A percentile compares a stretch with the other conserved stretches of the same genome.
Evolutionary conservation across 2,329 filamentous ascomycete species (phyloP).

Genomic region (Lasiodiplodia hormozganensis): DNA sequence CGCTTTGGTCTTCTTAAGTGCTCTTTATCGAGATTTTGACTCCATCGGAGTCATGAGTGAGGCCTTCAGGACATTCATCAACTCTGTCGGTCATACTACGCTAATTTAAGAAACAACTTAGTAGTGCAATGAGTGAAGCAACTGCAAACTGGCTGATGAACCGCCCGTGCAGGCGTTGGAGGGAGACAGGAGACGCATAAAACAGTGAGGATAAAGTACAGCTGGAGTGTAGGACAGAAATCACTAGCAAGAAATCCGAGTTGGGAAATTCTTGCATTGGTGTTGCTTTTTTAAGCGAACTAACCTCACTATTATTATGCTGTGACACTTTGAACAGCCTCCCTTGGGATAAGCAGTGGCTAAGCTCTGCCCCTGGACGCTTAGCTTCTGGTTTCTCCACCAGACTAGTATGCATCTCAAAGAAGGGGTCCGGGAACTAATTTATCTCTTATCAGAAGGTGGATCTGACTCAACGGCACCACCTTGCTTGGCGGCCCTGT

Average conservation of each 20-base stretch:
- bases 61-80: neutral
- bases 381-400: neutral
- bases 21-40: neutral
- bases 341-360: neutral
- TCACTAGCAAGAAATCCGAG: neutral
- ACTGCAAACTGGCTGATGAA: neutral
- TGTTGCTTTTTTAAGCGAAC: neutral
- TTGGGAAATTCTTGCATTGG: neutral
- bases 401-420: neutral
- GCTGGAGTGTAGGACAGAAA: neutral
- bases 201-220: neutral
- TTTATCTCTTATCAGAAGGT: neutral
- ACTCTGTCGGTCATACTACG: neutral
- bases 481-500: neutral
- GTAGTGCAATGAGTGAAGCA: neutral
- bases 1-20: neutral
- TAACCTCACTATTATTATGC: neutral
- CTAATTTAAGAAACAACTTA: neutral
- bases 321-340: neutral
- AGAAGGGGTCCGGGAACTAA: neutral
- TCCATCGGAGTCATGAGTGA: neutral
- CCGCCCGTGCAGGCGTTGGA: neutral
- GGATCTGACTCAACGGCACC: neutral
- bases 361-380: neutral
- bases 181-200: neutral